A percentile compares a stretch with the other conserved stretches of the same genome.
phyloP scores from a whole-genome alignment of 176 grass and related monocot species.

The Secale cereale region DNA sequence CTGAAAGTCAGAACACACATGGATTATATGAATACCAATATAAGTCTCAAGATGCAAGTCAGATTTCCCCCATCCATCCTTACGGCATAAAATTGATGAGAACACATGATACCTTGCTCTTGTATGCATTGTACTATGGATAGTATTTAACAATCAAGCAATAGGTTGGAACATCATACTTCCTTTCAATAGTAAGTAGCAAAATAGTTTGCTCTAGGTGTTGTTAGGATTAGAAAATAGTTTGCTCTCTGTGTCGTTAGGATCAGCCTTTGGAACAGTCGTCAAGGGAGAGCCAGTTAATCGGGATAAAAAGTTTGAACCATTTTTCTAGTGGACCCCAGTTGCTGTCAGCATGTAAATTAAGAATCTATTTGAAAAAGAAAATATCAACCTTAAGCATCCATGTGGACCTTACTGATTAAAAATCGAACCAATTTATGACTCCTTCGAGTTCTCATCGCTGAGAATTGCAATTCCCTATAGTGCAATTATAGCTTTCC shows the following conservation, averaged over 20 bases:
- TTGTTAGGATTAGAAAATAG: too few species aligned
- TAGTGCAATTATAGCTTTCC: not conserved
- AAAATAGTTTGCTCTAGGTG: too few species aligned
- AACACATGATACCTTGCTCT: not conserved
- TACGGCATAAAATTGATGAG: not conserved
- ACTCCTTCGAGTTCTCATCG: not conserved
- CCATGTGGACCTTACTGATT: not conserved
- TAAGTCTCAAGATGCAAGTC: not conserved
- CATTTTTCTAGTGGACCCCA: not conserved
- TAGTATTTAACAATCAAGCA: too few species aligned
- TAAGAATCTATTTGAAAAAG: not conserved
- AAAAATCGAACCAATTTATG: not conserved
- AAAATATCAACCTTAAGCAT: not conserved
- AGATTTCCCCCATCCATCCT: constrained; percentile 5
- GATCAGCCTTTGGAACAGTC: not conserved
- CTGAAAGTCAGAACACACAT: not conserved
- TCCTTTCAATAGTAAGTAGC: too few species aligned
- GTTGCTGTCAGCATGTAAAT: not conserved
- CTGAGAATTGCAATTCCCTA: not conserved
- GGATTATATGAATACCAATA: not conserved
- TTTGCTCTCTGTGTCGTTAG: too few species aligned
- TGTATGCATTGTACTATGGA: too few species aligned
- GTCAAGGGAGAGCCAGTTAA: not conserved
- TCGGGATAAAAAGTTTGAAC: not conserved
- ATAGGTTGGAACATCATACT: too few species aligned